Percentiles rank a stretch among this genome's conserved stretches.
These are phyloP conservation scores for Jackrogersella minutella DNA, from an alignment of 495 filamentous ascomycete species.

Conservation along the genomic window DNA sequence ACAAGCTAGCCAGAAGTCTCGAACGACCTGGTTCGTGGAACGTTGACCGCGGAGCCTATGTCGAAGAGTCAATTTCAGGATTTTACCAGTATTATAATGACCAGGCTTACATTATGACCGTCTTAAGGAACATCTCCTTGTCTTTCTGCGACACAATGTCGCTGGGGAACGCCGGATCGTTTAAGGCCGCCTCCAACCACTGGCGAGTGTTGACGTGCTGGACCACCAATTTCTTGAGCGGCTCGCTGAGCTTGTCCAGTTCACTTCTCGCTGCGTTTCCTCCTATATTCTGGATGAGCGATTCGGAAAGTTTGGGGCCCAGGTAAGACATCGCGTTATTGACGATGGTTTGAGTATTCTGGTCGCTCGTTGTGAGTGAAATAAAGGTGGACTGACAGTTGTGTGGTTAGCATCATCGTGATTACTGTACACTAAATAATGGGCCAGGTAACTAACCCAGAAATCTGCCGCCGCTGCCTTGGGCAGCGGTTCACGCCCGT, in stretches of 20 bases:
- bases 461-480: constrained; percentile 82
- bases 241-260: constrained; percentile 76
- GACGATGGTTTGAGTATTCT: constrained; percentile 55
- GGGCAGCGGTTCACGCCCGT: constrained; percentile 77
- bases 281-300: constrained; percentile 72
- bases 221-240: constrained; percentile 77
- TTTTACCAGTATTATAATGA: background rate
- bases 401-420: constrained; percentile 32
- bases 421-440: constrained; percentile 19
- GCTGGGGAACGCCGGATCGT: constrained; percentile 64
- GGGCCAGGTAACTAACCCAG: constrained; percentile 65
- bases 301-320: constrained; percentile 65
- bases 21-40: constrained; percentile 66
- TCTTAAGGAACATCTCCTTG: constrained; percentile 67
- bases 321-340: constrained; percentile 64
- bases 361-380: constrained; percentile 48
- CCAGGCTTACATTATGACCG: constrained; percentile 60
- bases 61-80: constrained; percentile 36
- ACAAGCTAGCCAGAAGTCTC: constrained; percentile 75
- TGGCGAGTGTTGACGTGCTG: constrained; percentile 65
- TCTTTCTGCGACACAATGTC: constrained; percentile 67
- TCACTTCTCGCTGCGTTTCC: constrained; percentile 81
- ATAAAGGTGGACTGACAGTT: constrained; percentile 57
- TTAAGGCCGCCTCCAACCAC: constrained; percentile 69
- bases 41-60: constrained; percentile 66